Percentiles rank a stretch among this genome's conserved stretches.
Conservation (phyloP, 495 filamentous ascomycete genomes). For the Copromyces sp. region DNA sequence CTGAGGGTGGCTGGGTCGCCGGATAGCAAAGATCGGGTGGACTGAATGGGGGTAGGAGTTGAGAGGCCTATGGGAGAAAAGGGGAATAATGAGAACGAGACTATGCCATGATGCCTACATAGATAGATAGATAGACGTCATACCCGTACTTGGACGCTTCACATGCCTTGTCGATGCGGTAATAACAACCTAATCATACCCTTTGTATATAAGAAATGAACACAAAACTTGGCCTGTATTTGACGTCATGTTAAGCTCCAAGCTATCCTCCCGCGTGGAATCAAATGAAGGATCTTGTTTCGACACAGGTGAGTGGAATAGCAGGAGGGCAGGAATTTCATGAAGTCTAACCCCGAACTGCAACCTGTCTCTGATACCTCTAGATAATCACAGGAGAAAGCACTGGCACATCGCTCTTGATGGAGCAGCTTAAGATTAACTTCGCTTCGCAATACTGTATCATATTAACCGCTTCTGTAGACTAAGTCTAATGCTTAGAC, state of each 20-base stretch:
- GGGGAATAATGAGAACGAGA: not conserved
- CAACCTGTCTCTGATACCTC: not conserved
- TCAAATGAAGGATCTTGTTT: not conserved
- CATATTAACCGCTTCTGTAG: not conserved
- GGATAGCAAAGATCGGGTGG: slow-evolving; percentile 21
- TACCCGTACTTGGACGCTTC: not conserved
- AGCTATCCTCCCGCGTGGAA: not conserved
- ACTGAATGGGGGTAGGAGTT: slow-evolving; percentile 4
- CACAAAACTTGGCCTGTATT: not conserved
- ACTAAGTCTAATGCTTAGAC: not conserved
- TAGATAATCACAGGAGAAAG: not conserved
- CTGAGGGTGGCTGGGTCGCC: slow-evolving; percentile 1
- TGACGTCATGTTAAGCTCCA: not conserved
- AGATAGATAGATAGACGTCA: not conserved
- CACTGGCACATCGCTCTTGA: not conserved
- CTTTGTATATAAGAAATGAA: not conserved
- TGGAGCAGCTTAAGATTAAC: not conserved
- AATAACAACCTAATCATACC: not conserved
- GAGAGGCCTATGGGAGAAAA: not conserved
- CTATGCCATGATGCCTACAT: not conserved
- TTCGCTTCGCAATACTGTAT: not conserved
- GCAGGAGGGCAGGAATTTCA: not conserved
- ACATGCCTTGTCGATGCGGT: not conserved
- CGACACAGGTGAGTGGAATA: not conserved
- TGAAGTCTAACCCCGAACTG: not conserved